A percentile compares a stretch with the other conserved stretches of the same genome.
Conservation (phyloP, 768 basidiomycete species). For the Pulveroboletus ravenelii region DNA sequence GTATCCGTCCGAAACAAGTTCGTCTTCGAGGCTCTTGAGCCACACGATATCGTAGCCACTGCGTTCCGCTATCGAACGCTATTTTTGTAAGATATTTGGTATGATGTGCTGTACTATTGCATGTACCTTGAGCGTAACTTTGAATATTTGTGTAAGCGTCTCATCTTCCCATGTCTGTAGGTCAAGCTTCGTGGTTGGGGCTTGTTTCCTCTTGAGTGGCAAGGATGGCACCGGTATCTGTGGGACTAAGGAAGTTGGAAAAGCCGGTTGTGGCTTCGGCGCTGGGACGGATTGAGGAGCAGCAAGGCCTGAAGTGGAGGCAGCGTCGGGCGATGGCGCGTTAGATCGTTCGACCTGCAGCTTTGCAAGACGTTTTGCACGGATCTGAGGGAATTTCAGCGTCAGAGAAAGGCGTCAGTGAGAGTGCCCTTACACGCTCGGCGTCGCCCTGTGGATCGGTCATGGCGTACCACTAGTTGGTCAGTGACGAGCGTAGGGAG, state of each 20-base stretch:
- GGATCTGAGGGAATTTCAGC: slow-evolving; percentile 53
- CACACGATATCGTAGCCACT: slow-evolving; percentile 70
- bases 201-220: slow-evolving; percentile 47
- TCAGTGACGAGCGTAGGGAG: background rate
- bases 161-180: slow-evolving; percentile 69
- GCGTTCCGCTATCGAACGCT: slow-evolving; percentile 57
- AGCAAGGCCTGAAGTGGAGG: slow-evolving; percentile 7
- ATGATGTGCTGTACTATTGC: background rate
- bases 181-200: slow-evolving; percentile 42
- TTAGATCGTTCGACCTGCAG: slow-evolving; percentile 49
- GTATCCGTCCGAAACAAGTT: slow-evolving; percentile 58
- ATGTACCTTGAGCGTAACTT: slow-evolving; percentile 76
- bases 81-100: slow-evolving; percentile 10
- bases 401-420: background rate
- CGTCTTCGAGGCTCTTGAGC: slow-evolving; percentile 72
- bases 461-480: slow-evolving; percentile 27
- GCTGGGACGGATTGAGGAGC: slow-evolving; percentile 27
- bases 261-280: slow-evolving; percentile 31
- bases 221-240: slow-evolving; percentile 32
- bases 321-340: slow-evolving; percentile 30
- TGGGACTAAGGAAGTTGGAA: slow-evolving; percentile 19
- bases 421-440: slow-evolving; percentile 53
- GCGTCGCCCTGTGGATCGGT: slow-evolving; percentile 68
- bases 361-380: slow-evolving; percentile 86
- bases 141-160: slow-evolving; percentile 61